Percentiles rank a stretch among this genome's conserved stretches.
These are phyloP conservation scores for Calonectria fujianensis DNA, from an alignment of 2,329 filamentous ascomycete species.

Conservation along the genomic window DNA sequence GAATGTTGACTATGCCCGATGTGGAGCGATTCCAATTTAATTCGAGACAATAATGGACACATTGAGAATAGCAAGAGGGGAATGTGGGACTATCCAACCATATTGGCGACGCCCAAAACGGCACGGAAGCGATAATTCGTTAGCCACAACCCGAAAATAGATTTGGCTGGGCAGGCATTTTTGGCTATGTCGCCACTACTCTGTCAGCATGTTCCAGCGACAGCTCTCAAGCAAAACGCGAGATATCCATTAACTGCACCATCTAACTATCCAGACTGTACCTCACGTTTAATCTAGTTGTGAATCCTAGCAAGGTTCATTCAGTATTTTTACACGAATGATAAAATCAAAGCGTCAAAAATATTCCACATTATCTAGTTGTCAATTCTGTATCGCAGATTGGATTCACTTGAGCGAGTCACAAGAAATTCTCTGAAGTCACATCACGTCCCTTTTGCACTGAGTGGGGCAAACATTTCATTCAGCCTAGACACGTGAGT, in stretches of 20 bases:
- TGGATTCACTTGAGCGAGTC: too few relatives aligned
- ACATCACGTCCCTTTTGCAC: too few relatives aligned
- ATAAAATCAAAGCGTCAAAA: background rate
- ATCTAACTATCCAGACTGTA: background rate
- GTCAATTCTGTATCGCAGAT: too few relatives aligned
- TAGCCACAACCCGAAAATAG: background rate
- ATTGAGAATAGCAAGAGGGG: background rate
- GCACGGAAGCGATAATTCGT: background rate
- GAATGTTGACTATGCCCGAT: background rate
- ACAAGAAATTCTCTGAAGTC: too few relatives aligned
- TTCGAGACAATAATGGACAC: background rate
- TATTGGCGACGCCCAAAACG: background rate
- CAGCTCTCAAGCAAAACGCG: background rate
- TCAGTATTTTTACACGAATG: background rate
- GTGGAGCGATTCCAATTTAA: background rate
- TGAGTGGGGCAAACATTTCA: too few relatives aligned
- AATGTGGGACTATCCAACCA: background rate
- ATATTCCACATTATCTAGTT: background rate
- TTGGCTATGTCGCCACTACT: background rate
- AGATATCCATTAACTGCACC: background rate
- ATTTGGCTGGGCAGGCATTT: background rate
- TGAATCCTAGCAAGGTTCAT: background rate
- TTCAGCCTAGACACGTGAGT: too few relatives aligned
- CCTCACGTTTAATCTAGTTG: background rate
- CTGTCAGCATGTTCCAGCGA: background rate